A percentile compares a stretch with the other conserved stretches of the same genome.
Evolutionary conservation across 768 basidiomycete species (phyloP).

Genomic region (Erythrobasidium yunnanense): DNA sequence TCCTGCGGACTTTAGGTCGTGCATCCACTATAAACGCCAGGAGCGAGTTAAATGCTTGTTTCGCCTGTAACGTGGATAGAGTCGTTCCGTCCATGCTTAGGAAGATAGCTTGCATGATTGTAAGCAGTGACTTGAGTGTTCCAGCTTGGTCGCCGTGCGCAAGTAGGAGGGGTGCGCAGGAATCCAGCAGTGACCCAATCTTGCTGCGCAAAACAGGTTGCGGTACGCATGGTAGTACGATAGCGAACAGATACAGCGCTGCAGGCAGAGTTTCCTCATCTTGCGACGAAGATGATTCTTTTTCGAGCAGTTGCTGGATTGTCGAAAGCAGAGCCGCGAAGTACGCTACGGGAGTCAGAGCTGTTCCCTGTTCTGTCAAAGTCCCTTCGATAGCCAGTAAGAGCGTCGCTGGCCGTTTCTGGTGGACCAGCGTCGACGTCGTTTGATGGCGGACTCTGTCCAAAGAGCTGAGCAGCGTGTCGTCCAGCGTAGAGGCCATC

Average conservation of each 20-base stretch:
- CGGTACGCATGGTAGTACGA: constrained; percentile 66
- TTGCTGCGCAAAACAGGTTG: constrained; percentile 69
- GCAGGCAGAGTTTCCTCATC: constrained; percentile 73
- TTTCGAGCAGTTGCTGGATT: constrained; percentile 60
- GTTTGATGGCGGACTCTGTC: constrained; percentile 75
- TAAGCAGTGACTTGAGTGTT: constrained; percentile 67
- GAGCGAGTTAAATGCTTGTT: constrained; percentile 74
- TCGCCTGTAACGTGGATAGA: constrained; percentile 58
- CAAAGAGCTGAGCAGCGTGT: constrained; percentile 43
- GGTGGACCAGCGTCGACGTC: constrained; percentile 67
- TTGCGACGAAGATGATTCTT: constrained; percentile 45
- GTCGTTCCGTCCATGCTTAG: constrained; percentile 30
- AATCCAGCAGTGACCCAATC: constrained; percentile 56
- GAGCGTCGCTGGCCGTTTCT: constrained; percentile 77
- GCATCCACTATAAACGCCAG: constrained; percentile 73
- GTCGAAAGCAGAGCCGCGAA: constrained; percentile 83
- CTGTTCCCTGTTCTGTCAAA: constrained; percentile 39
- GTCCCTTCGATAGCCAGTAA: constrained; percentile 68
- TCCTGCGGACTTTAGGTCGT: constrained; percentile 84
- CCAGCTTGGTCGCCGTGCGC: constrained; percentile 39
- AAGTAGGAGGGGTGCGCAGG: constrained; percentile 56
- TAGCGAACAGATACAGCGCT: constrained; percentile 68
- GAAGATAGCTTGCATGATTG: constrained; percentile 56
- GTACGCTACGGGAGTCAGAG: constrained; percentile 73
- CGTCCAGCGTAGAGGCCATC: neutral